Base-by-base conservation (phyloP, 768 basidiomycete species). In the Trametes coccinea region DNA sequence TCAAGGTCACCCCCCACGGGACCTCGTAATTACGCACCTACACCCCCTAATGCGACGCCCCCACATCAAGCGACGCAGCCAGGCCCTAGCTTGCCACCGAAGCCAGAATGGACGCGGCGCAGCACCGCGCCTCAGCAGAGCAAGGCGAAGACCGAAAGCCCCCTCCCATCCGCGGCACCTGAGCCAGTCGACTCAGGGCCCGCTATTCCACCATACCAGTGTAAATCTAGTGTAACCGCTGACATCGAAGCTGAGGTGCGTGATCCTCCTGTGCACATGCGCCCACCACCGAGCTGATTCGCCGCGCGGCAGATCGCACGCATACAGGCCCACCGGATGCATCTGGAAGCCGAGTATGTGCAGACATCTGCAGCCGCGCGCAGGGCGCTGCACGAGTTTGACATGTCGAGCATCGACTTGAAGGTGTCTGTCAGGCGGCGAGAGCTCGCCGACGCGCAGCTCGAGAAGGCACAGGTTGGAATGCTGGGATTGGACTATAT, bases 381-480 rank as follows among this genome's bases (percentile, higher is more conserved):
- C 13, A 37, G 83, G 16, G 85, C 85, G 16, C 68, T 84, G 44
- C 82, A 85, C 50, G 89, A 91, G 66, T 72, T 88, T 9, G 86
- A 88, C 22, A 73, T 84, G 67, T 76, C 85, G 34, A 76, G 75
- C 41, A 75, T 89, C 40, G 89, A 92, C 60, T 70, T 89, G 59
- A 79, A 79, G 56, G 80, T 80, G 41, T 84, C 84, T 16, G 84
- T 85, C 75, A 75, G 75, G 55, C 80, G 87, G 55, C 81, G 87
- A 56, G 81, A 77, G 65, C 76, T 84, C 17, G 84, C 87, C 27
- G 83, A 83, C 57, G 66, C 66, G 64, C 87, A 87, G 64, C 72
- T 87, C 59, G 85, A 88, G 70, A 82, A 81, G 72, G 88, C 88
- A 58, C 79, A 81, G 22, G 74, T 73, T 41, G 89, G 89, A n/a